Conservation (phyloP, 306 rosid species). For the Pterocarpus santalinus region DNA sequence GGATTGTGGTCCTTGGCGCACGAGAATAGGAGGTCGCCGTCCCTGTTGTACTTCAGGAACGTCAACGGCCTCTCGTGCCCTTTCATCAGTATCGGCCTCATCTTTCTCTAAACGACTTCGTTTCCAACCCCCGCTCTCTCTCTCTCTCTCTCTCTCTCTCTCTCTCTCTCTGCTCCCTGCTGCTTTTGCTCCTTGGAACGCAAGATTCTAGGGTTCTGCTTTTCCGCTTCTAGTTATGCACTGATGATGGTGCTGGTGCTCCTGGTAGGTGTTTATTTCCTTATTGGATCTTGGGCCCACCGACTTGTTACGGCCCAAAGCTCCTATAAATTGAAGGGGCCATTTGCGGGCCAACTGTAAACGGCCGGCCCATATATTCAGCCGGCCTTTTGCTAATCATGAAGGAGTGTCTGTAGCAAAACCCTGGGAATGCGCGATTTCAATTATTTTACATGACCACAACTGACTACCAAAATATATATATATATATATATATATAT, state of each 20-base stretch:
- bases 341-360: no score
- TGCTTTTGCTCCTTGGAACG: not conserved
- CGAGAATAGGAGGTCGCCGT: slow-evolving; percentile 90
- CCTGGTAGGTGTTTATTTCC: not conserved
- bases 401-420: no score
- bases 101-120: slow-evolving; percentile 12
- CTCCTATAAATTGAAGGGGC: no score
- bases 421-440: no score
- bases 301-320: not conserved
- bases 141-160: no score
- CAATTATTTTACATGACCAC: no score
- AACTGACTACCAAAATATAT: no score
- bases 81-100: slow-evolving; percentile 98
- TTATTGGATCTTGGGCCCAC: not conserved
- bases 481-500: no score
- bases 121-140: not conserved
- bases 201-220: not conserved
- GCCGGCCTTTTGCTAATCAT: no score
- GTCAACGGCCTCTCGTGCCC: slow-evolving; percentile 98
- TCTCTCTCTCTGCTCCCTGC: not conserved
- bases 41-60: slow-evolving; percentile 84
- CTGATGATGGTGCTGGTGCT: not conserved
- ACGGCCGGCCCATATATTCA: no score
- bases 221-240: no score
- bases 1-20: slow-evolving; percentile 92